A percentile compares a stretch with the other conserved stretches of the same genome.
These are phyloP conservation scores for Eucalyptus curtisii DNA, from an alignment of 345 rosid species.

Conservation along the genomic window DNA sequence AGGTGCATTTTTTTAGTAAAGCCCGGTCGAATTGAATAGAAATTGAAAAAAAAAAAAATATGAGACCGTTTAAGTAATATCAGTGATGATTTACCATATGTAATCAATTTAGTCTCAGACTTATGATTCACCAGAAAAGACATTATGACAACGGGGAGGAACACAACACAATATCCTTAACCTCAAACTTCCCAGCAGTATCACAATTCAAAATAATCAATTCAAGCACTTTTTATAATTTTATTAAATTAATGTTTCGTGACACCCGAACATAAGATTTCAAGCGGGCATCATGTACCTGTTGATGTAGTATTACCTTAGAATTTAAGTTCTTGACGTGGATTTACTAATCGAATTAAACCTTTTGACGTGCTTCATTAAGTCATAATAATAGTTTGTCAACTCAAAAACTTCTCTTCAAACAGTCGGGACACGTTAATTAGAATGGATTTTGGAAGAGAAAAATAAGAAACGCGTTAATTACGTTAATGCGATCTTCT, in stretches of 20 bases:
- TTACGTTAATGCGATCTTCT: not conserved
- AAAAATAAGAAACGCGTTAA: no score
- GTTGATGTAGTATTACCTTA: not conserved
- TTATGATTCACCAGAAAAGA: no score
- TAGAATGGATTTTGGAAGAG: not conserved
- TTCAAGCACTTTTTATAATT: not conserved
- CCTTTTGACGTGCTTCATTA: not conserved
- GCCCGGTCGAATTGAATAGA: no score
- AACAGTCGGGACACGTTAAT: not conserved
- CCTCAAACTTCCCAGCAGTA: not conserved
- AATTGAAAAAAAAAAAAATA: no score
- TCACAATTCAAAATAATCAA: no score
- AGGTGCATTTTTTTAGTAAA: no score
- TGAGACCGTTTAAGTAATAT: not conserved
- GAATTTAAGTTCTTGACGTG: not conserved
- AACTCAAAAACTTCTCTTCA: not conserved
- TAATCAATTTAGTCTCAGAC: not conserved
- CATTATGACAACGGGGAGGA: not conserved
- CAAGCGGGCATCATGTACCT: not conserved
- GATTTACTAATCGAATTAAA: not conserved
- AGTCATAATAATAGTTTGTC: not conserved
- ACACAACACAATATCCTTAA: not conserved
- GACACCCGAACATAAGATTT: not conserved
- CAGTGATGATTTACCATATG: not conserved
- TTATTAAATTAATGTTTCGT: not conserved